Base-by-base conservation (phyloP, 768 basidiomycete genomes). In the Auricularia heimuer region DNA sequence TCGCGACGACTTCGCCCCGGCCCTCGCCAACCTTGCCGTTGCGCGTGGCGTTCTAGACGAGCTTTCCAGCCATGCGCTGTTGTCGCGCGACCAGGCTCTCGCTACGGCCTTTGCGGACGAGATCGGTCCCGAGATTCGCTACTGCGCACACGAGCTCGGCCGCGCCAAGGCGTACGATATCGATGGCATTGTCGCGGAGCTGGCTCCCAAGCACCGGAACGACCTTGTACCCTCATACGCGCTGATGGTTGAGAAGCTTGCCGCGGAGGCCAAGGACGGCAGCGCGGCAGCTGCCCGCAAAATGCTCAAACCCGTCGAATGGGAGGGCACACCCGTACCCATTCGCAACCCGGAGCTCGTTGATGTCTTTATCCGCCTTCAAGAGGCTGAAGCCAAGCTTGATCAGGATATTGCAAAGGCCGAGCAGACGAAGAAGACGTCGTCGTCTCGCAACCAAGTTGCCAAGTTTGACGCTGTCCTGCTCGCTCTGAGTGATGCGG, bases 281-380 rank as follows among this genome's bases (percentile, higher is more conserved):
- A 72, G 70, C 8, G 76, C 75, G 61, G 78, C 72, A 10, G 75
- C 73, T 8, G 79, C 75, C 35, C 81, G 79, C 71, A 83, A 81
- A 72, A 85, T 80, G 72, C 77, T 96, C 64, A 77, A 77, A 62
- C 76, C 81, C 62, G 75, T 94, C 42, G 68, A 78, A 2, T 97
- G 94, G 92, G 93, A 94, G 67, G 92, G 85, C 4, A 82, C 88
- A 69, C 83, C 84, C 0, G 85, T 98, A 4, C 92, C 94, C 18
- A 82, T 97, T 56, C 83, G 95, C 63, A 94, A 89, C 70, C 92
- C 93, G 0, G 94, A 98, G 75, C 78, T 98, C 65, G 95, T 97
- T 60, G 90, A 89, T 70, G 90, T 91, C 36, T 77, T 97, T 64
- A 75, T 92, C 67, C 89, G 84, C 68, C 88, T 96, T 3, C 92